Conservation (phyloP, 2,329 filamentous ascomycete genomes). For the Fusarium miscanthi region DNA sequence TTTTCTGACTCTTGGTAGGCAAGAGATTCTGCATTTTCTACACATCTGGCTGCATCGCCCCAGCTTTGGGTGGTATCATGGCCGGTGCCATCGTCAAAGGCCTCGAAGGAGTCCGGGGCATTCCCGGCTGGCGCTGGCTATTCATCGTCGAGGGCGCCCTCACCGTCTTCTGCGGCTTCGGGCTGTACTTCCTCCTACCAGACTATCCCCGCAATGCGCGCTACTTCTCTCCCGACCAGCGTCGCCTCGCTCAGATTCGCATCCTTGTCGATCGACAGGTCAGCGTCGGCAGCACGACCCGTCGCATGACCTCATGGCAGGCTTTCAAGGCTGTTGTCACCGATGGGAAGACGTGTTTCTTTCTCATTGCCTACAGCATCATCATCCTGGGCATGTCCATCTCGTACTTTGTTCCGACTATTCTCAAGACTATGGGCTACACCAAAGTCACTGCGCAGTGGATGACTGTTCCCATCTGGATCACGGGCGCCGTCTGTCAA, state of each 20-base stretch:
- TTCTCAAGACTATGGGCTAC: conserved; percentile 61
- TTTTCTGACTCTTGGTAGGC: background rate
- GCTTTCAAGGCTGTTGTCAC: conserved; percentile 16
- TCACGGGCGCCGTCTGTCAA: background rate
- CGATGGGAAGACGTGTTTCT: conserved; percentile 53
- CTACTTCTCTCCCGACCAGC: conserved; percentile 11
- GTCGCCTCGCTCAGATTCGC: conserved; percentile 7
- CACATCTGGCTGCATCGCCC: conserved; percentile 23
- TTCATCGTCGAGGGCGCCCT: conserved; percentile 28
- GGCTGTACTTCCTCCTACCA: conserved; percentile 19
- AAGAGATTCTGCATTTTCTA: conserved; percentile 35
- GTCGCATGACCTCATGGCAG: conserved; percentile 10
- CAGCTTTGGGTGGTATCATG: conserved; percentile 26
- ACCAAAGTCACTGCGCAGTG: conserved; percentile 50
- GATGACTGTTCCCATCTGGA: conserved; percentile 26
- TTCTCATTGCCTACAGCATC: conserved; percentile 63
- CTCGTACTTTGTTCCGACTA: conserved; percentile 65
- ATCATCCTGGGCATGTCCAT: conserved; percentile 58
- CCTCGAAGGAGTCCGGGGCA: conserved; percentile 16
- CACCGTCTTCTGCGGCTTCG: conserved; percentile 7
- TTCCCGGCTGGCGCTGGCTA: conserved; percentile 29
- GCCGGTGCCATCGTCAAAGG: conserved; percentile 26
- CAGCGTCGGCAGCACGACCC: background rate
- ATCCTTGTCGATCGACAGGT: conserved; percentile 18
- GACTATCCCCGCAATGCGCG: conserved; percentile 21